Base-by-base conservation (phyloP, 208 protist species). In the Leishmania turanica region DNA sequence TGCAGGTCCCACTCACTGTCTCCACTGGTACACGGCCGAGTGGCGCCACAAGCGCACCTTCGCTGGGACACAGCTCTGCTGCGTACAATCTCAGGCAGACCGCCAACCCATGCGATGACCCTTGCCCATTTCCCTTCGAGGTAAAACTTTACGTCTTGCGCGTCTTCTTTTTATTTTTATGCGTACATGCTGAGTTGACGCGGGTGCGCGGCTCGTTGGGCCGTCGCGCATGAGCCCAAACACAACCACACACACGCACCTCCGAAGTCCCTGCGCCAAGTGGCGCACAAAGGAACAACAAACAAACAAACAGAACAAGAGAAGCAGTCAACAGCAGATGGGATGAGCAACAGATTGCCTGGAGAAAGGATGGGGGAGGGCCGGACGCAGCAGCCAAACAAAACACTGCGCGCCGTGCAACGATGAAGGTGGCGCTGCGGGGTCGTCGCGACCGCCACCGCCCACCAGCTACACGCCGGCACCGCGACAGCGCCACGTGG, bases 291-390 rank as follows among this genome's bases (percentile, higher is more conserved):
- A 15, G 6, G 21, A 27, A 27, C 31, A n/a, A 73, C 27, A 53
- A 3, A 73, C 6, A 37, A 34, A 54, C 5, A 51, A 45, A 24
- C 27, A 53, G 7, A n/a, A 7, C 7, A 31, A 54, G 9, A 31
- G n/a, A 73, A 80, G 45, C 92, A 84, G 58, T 74, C 31, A 45
- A 37, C n/a, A 75, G 56, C 79, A 78, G 64, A 78, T 31, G 74
- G 40, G 51, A 60, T 74, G 72, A 54, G 27, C 47, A 58, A 68
- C 53, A 37, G 54, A 66, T 34, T 34, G 31, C 62, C 31, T 40
- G 31, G 27, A 68, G 24, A 77, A 62, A 53, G 40, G 3, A 21
- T 66, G 75, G 45, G 15, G 17, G 71, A 37, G 37, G n/a, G 24
- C 27, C 13, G 3, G 11, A 49, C 8, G 7, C 5, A 47, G 19